Conservation (phyloP, 139 green algal genomes). For the Tetraselmis chui region DNA sequence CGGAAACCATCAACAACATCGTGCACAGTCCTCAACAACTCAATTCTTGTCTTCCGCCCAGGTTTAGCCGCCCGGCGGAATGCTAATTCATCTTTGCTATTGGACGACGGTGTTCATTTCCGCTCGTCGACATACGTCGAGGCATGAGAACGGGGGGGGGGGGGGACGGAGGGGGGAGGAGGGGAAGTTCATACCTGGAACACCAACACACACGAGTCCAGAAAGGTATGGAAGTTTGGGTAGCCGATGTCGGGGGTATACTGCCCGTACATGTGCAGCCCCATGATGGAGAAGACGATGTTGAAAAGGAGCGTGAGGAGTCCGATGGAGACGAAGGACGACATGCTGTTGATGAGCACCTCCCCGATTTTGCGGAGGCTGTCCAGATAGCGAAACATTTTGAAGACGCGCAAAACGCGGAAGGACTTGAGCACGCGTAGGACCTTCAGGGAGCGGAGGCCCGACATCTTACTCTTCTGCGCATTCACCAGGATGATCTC, state of each 20-base stretch:
- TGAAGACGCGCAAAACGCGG: conserved; percentile 65
- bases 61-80: too few relatives aligned
- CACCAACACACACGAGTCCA: conserved; percentile 46
- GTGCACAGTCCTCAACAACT: too few relatives aligned
- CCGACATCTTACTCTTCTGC: neutral
- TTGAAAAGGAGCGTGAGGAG: conserved; percentile 66
- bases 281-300: conserved; percentile 75
- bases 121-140: too few relatives aligned
- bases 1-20: too few relatives aligned
- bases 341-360: conserved; percentile 51
- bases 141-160: too few relatives aligned
- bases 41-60: too few relatives aligned
- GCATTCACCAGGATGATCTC: neutral
- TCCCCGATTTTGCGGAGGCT: conserved; percentile 58
- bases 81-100: too few relatives aligned
- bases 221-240: conserved; percentile 65
- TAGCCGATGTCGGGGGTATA: conserved; percentile 20
- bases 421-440: conserved; percentile 56
- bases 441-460: neutral
- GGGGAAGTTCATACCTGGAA: conserved; percentile 64
- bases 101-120: too few relatives aligned
- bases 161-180: too few relatives aligned
- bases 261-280: conserved; percentile 64
- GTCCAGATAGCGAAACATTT: conserved; percentile 54
- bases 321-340: conserved; percentile 62